A percentile compares a stretch with the other conserved stretches of the same genome.
These are phyloP conservation scores for Exserohilum turcica DNA, from an alignment of 2,329 filamentous ascomycete genomes.

Conservation along the genomic window DNA sequence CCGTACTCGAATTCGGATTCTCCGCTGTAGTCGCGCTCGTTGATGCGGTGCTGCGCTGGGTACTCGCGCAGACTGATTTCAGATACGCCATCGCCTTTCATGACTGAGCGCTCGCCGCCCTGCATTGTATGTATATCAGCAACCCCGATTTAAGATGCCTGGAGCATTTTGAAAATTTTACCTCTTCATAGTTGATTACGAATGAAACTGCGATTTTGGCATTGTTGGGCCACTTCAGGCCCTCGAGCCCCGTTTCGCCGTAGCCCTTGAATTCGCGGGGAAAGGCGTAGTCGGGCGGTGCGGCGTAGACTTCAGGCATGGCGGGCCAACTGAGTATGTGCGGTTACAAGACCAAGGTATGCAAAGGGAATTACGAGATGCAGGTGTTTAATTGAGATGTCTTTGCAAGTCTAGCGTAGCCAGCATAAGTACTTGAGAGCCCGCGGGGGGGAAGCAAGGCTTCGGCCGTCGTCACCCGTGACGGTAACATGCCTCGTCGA, in stretches of 20 bases:
- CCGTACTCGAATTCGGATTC: constrained; percentile 61
- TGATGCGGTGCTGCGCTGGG: constrained; percentile 39
- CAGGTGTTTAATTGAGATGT: not conserved
- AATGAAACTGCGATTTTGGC: constrained; percentile 48
- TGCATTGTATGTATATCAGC: constrained; percentile 30
- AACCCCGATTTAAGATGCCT: no score
- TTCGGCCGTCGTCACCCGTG: constrained; percentile 1
- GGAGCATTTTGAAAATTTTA: not conserved
- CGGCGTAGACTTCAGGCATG: constrained; percentile 36
- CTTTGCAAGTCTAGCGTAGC: not conserved
- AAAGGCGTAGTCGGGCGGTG: constrained; percentile 35
- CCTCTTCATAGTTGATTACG: constrained; percentile 33
- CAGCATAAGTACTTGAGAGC: not conserved
- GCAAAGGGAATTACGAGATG: not conserved
- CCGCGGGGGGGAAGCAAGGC: not conserved
- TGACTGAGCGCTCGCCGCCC: constrained; percentile 38
- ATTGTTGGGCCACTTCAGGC: constrained; percentile 43
- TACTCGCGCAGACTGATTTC: constrained; percentile 47
- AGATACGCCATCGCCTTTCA: constrained; percentile 41
- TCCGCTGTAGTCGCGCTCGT: constrained; percentile 54
- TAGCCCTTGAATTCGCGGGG: constrained; percentile 52
- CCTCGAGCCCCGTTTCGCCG: constrained; percentile 47
- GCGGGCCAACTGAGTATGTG: not conserved
- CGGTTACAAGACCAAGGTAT: not conserved
- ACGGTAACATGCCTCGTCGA: not conserved